These are phyloP conservation scores for Mucor velutinosus DNA, from an alignment of 371 early-diverging fungal genomes.

Conservation along the genomic window DNA sequence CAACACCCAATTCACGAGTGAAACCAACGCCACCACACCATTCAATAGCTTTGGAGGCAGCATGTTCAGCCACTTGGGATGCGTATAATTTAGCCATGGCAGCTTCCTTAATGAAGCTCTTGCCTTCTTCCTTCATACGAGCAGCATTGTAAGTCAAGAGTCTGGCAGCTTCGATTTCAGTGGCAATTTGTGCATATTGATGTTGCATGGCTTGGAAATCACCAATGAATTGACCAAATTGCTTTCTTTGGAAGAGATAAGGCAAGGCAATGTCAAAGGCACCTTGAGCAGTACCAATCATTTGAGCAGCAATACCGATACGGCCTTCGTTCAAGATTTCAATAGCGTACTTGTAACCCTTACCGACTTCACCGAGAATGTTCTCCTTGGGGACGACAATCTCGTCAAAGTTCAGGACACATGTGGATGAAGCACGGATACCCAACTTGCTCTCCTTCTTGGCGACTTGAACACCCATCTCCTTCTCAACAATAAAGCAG, in stretches of 20 bases:
- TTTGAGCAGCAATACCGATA: slow-evolving; percentile 98
- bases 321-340: slow-evolving; percentile 98
- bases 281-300: slow-evolving; percentile 97
- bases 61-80: slow-evolving; percentile 93
- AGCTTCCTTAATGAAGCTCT: slow-evolving; percentile 91
- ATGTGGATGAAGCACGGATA: slow-evolving; percentile 95
- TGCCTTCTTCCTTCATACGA: slow-evolving; percentile 91
- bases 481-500: slow-evolving; percentile 95
- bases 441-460: slow-evolving; percentile 97
- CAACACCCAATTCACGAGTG: slow-evolving; percentile 74
- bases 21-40: slow-evolving; percentile 98
- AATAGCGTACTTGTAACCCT: slow-evolving; percentile 99
- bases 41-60: slow-evolving; percentile 91
- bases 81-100: slow-evolving; percentile 97
- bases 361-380: slow-evolving; percentile 90
- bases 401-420: slow-evolving; percentile 92
- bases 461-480: slow-evolving; percentile 90
- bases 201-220: slow-evolving; percentile 97
- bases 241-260: slow-evolving; percentile 94
- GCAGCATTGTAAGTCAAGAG: slow-evolving; percentile 98
- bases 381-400: slow-evolving; percentile 86
- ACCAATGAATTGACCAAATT: slow-evolving; percentile 88
- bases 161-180: slow-evolving; percentile 95
- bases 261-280: slow-evolving; percentile 89
- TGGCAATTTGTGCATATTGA: slow-evolving; percentile 94